Evolutionary conservation across 176 grass and related monocot genomes (phyloP).

Genomic region (Aegilops sharonensis): DNA sequence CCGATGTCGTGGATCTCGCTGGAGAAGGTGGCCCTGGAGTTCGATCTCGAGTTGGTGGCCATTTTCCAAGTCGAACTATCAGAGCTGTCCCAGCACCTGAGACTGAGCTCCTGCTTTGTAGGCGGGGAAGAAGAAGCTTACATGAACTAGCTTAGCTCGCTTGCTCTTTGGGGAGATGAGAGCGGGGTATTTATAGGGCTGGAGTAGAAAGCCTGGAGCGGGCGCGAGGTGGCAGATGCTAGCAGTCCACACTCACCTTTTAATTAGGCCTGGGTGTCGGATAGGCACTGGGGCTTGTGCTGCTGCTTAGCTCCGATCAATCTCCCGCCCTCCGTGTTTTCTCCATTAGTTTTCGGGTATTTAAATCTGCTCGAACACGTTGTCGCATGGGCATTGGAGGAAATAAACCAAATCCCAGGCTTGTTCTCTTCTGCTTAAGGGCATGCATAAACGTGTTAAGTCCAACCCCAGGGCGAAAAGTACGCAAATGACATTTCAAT

Average conservation of each 20-base stretch:
- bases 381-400: slow-evolving; percentile 43
- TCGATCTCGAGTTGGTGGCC: slow-evolving; percentile 59
- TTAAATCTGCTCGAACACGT: slow-evolving; percentile 27
- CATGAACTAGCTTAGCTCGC: slow-evolving; percentile 1
- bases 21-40: slow-evolving; percentile 60
- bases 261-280: slow-evolving; percentile 48
- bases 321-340: not conserved
- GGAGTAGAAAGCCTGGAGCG: not conserved
- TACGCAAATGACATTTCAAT: not conserved
- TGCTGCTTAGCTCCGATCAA: slow-evolving; percentile 12
- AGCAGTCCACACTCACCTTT: slow-evolving; percentile 30
- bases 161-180: slow-evolving; percentile 20
- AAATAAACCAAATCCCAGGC: slow-evolving; percentile 15
- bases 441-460: not conserved
- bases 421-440: slow-evolving; percentile 18
- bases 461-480: not conserved
- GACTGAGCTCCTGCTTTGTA: not conserved
- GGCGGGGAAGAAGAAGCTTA: not conserved
- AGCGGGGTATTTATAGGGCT: slow-evolving; percentile 43
- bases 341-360: not conserved
- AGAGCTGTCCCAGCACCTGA: not conserved
- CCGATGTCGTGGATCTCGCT: slow-evolving; percentile 80
- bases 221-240: slow-evolving; percentile 30
- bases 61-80: slow-evolving; percentile 31
- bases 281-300: slow-evolving; percentile 4